Base-by-base conservation (phyloP, 805 yeast genomes). In the Candida awuae region DNA sequence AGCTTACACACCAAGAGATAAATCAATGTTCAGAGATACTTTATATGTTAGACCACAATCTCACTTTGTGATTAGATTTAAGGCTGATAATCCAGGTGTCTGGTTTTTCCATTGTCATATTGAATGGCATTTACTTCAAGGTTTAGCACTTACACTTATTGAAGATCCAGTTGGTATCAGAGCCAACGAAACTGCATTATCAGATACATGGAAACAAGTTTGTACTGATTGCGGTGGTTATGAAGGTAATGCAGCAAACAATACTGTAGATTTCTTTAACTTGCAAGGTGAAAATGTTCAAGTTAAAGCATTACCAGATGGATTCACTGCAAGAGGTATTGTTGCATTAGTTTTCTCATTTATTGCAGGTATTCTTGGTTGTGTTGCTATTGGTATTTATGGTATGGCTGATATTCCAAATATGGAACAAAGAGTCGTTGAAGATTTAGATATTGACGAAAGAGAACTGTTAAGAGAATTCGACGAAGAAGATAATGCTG, bases 91-190 rank as follows among this genome's bases (percentile, higher is more conserved):
- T 62, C 98, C 97, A 23, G 98, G 98, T 68, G 88, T 88, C 32
- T 90, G 97, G 98, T 75, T 80, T 62, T 92, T 92, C 94, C 98
- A 90, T 67, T 90, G 98, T 65, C 98, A 90, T 61, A 83, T 92
- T 55, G 97, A 92, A 61, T 90, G 98, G 98, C 98, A 92, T 67
- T 73, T 90, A 70, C 73, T 79, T 55, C 97, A 92, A 68, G 98
- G 98, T 55, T 73, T 90, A 53, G 94, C 94, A 10, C 52, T 87
- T 40, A 68, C 71, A 9, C 66, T 92, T 32, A 65, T 90, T 39
- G 98, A 90, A 66, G 95, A 86, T 40, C 98, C 98, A 21, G 50
- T 59, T 9, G 70, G 70, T 41, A 68, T 90, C 35, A 85, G 80
- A 59, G 61, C 59, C 15, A 66, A 67, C 41, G 84, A 83, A 62